Evolutionary conservation across 805 yeast genomes (phyloP).

Genomic region (Isabelozyma gotoi): DNA sequence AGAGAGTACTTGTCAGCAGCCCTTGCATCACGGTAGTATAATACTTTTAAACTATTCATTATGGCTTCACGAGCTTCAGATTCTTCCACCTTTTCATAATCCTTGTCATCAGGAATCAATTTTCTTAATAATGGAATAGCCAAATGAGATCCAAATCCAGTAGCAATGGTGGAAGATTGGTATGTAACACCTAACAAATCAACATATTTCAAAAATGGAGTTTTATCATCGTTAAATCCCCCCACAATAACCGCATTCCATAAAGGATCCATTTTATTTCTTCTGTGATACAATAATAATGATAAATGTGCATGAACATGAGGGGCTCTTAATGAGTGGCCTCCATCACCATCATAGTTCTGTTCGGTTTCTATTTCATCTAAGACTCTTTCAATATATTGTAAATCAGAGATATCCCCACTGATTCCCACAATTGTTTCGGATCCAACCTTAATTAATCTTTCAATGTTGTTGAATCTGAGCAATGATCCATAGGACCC

Average conservation of each 20-base stretch:
- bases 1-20: conserved; percentile 82
- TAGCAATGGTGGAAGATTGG: conserved; percentile 84
- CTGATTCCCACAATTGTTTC: conserved; percentile 89
- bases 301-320: conserved; percentile 87
- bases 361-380: conserved; percentile 79
- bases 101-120: conserved; percentile 75
- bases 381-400: conserved; percentile 69
- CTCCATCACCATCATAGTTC: conserved; percentile 71
- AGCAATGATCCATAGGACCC: conserved; percentile 92
- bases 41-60: conserved; percentile 86
- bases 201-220: conserved; percentile 78
- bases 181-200: conserved; percentile 91
- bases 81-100: conserved; percentile 65
- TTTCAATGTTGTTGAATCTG: conserved; percentile 80
- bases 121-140: conserved; percentile 91
- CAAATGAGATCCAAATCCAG: conserved; percentile 95
- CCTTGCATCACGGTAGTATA: conserved; percentile 95
- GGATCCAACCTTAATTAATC: conserved; percentile 80
- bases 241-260: conserved; percentile 95
- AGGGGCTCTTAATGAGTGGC: conserved; percentile 67
- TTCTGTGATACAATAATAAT: conserved; percentile 78
- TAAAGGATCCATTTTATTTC: conserved; percentile 91
- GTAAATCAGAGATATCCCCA: conserved; percentile 95
- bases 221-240: conserved; percentile 68
- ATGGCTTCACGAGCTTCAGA: conserved; percentile 77